phyloP scores from a whole-genome alignment of 169 alveolate species.

The Eimeria brunetti region DNA sequence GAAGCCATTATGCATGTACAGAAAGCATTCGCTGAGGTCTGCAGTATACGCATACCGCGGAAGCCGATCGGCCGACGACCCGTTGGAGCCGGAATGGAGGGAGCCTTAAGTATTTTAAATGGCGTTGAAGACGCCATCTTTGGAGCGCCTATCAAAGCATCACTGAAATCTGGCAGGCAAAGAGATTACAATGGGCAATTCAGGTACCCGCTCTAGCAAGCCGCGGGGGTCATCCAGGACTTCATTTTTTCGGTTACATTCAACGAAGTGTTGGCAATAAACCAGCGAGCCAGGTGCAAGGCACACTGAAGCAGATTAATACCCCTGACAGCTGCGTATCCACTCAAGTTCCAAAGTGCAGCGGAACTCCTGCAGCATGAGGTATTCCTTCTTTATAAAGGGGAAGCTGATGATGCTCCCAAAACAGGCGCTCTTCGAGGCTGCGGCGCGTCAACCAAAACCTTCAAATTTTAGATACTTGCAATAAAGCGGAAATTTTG shows the following conservation, averaged over 20 bases:
- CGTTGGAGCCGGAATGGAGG: slow-evolving; percentile 75
- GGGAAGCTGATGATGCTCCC: not conserved
- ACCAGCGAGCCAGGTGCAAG: not conserved
- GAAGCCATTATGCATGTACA: not conserved
- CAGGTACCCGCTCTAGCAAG: not conserved
- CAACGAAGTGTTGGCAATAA: too few relatives aligned
- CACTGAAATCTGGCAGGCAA: not conserved
- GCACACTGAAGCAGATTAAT: not conserved
- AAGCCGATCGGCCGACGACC: slow-evolving; percentile 78
- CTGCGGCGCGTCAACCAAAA: not conserved
- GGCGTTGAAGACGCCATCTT: slow-evolving; percentile 72
- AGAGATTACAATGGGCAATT: not conserved
- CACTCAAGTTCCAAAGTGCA: not conserved
- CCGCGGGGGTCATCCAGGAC: not conserved
- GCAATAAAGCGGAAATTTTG: not conserved
- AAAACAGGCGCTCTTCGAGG: not conserved
- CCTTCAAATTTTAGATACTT: not conserved
- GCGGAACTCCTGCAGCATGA: not conserved
- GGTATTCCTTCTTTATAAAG: not conserved
- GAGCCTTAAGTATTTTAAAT: slow-evolving; percentile 62
- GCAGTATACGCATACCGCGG: slow-evolving; percentile 53
- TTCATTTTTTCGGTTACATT: too few relatives aligned
- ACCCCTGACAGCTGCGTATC: not conserved
- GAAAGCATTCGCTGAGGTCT: not conserved
- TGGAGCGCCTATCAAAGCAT: not conserved